These are phyloP conservation scores for Luffa aegyptiaca DNA, from an alignment of 306 rosid genomes.

Conservation along the genomic window DNA sequence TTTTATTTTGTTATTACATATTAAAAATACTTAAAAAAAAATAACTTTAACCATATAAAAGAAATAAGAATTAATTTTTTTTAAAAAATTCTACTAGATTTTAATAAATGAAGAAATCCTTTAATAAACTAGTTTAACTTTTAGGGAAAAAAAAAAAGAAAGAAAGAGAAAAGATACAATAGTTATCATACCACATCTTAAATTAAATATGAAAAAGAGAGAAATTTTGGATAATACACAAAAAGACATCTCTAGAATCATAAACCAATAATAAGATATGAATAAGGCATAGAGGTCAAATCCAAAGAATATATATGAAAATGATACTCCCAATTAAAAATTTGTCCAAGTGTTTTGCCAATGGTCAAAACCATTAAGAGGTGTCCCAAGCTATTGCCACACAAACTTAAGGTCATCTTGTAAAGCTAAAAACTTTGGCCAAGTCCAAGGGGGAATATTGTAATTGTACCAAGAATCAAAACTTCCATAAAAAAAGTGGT, in stretches of 20 bases:
- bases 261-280: constrained; percentile 7
- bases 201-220: not conserved
- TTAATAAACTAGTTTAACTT: too few relatives aligned
- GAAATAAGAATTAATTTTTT: too few relatives aligned
- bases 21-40: not conserved
- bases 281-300: not conserved
- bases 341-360: not conserved
- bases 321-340: not conserved
- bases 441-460: not conserved
- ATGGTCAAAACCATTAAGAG: not conserved
- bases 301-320: not conserved
- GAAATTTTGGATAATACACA: not conserved
- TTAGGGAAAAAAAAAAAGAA: too few relatives aligned
- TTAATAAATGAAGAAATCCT: too few relatives aligned
- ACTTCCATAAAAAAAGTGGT: not conserved
- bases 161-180: not conserved
- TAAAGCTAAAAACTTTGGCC: not conserved
- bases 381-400: constrained; percentile 1
- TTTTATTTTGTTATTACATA: too few relatives aligned
- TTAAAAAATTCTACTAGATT: too few relatives aligned
- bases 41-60: not conserved
- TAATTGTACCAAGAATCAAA: not conserved
- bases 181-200: not conserved
- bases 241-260: not conserved
- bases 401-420: not conserved